A percentile compares a stretch with the other conserved stretches of the same genome.
Conservation (phyloP, 75 land plant species). For the Isoetes taiwanensis region DNA sequence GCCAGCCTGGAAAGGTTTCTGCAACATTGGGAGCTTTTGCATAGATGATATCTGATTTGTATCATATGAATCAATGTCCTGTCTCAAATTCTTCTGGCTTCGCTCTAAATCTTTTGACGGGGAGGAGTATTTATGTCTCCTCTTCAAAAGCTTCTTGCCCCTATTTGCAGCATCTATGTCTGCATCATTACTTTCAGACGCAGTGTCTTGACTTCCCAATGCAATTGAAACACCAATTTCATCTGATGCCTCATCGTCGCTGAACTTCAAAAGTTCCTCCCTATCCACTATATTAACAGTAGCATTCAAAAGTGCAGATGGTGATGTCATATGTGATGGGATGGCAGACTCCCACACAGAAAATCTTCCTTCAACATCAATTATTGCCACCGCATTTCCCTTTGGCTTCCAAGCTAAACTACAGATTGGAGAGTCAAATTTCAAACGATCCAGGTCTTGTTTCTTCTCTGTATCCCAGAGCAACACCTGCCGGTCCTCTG, state of each 20-base stretch:
- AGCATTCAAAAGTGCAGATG: slow-evolving; percentile 33
- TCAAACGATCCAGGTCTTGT: slow-evolving; percentile 69
- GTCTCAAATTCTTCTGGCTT: no score
- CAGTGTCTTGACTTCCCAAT: slow-evolving; percentile 1
- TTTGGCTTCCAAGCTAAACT: slow-evolving; percentile 68
- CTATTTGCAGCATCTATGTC: neutral
- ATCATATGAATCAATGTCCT: no score
- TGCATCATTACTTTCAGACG: neutral
- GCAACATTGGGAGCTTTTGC: slow-evolving; percentile 22
- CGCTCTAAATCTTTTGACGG: no score
- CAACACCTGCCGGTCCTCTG: slow-evolving; percentile 54
- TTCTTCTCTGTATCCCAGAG: slow-evolving; percentile 69
- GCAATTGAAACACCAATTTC: no score
- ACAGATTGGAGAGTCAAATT: slow-evolving; percentile 52
- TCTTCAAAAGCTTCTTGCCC: no score
- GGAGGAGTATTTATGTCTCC: no score
- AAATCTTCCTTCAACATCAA: slow-evolving; percentile 66
- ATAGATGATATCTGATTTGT: no score
- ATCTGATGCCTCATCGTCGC: slow-evolving; percentile 18
- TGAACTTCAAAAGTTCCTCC: slow-evolving; percentile 28
- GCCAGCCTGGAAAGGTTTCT: slow-evolving; percentile 81
- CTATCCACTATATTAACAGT: neutral
- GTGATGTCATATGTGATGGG: slow-evolving; percentile 68
- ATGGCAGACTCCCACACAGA: slow-evolving; percentile 69
- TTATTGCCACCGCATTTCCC: slow-evolving; percentile 68